A percentile compares a stretch with the other conserved stretches of the same genome.
phyloP scores from a whole-genome alignment of 192 early-diverging fungal species.

The Spinellus fusiger region DNA sequence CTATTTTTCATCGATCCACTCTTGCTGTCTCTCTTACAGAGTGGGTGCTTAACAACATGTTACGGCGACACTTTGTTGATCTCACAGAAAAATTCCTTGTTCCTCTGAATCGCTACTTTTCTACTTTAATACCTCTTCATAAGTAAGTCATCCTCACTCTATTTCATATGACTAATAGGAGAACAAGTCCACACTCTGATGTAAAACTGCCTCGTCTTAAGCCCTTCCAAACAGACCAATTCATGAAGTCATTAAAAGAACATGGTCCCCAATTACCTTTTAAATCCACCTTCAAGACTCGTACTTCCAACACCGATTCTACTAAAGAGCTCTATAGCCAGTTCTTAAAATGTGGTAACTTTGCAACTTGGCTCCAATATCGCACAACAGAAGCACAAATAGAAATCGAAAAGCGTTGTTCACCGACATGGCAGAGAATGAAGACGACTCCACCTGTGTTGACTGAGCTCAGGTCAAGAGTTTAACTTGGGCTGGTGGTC shows the following conservation, averaged over 20 bases:
- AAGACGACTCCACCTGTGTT: too few relatives aligned
- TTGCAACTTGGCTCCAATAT: constrained; percentile 90
- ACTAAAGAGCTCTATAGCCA: constrained; percentile 77
- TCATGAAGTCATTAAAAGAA: constrained; percentile 57
- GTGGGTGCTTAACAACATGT: constrained; percentile 83
- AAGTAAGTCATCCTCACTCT: constrained; percentile 34
- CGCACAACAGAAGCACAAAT: constrained; percentile 75
- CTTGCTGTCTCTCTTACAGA: constrained; percentile 26
- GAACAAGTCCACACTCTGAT: too few relatives aligned
- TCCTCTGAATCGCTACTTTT: constrained; percentile 93
- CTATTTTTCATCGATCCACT: too few relatives aligned
- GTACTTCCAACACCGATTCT: constrained; percentile 47
- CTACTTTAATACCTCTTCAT: constrained; percentile 69
- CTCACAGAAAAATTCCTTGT: constrained; percentile 90
- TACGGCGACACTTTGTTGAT: constrained; percentile 89
- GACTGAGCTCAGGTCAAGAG: too few relatives aligned
- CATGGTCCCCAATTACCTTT: constrained; percentile 44
- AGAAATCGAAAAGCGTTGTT: constrained; percentile 48
- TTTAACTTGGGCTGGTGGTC: too few relatives aligned
- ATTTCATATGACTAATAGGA: background rate
- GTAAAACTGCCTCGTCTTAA: constrained; percentile 44
- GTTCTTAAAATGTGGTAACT: constrained; percentile 92
- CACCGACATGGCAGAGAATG: too few relatives aligned
- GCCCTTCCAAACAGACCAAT: constrained; percentile 73
- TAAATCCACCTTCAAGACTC: constrained; percentile 43